Base-by-base conservation (phyloP, 352 stramenopile species). In the Pythium vanterpoolii region DNA sequence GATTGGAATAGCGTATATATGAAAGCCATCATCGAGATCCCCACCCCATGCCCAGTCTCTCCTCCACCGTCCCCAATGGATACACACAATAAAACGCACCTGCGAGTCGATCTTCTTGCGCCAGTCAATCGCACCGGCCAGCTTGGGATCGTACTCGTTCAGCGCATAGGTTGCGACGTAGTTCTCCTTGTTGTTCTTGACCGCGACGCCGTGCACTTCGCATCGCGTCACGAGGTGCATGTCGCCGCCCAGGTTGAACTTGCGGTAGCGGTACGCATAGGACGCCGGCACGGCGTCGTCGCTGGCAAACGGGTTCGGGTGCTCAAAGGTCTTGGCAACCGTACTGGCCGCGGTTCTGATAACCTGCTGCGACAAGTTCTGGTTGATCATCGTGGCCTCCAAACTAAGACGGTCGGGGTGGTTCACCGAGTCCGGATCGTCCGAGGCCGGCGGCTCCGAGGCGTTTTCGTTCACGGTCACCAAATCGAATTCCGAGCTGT, bases 331-430 rank as follows among this genome's bases (percentile, higher is more conserved):
- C 69, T 93, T 94, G 66, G 62, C 14, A 24, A 58, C 46, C 50
- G 50, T 4, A 26, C 38, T 68, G 38, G 62, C 64, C 21, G 50
- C 61, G 14, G 33, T 43, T 60, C 96, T 91, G 26, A 98, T 76
- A 39, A 98, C 95, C 73, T 99, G 96, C 70, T 99, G 97, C 27
- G 95, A 98, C 72, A 99, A 96, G 73, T 98, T 98, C 73, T 99
- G 96, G 79, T 99, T 99, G 72, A 99, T 98, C 83, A 97, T 97
- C 6, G 97, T 99, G 2, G 96, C 96, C 60, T 99, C 97, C 6
- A 99, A 78, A 57, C 79, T 93, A 13, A 99, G 82, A 24, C 96
- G 86, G 74, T 98, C 93, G 16, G 96, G 95, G 60, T 96, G 94
- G 82, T 99, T 99, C 66, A 98, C 96, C 64, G 88, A 85, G 51